Evolutionary conservation across 2,329 filamentous ascomycete species (phyloP).

Genomic region (Ascochyta koolunga): DNA sequence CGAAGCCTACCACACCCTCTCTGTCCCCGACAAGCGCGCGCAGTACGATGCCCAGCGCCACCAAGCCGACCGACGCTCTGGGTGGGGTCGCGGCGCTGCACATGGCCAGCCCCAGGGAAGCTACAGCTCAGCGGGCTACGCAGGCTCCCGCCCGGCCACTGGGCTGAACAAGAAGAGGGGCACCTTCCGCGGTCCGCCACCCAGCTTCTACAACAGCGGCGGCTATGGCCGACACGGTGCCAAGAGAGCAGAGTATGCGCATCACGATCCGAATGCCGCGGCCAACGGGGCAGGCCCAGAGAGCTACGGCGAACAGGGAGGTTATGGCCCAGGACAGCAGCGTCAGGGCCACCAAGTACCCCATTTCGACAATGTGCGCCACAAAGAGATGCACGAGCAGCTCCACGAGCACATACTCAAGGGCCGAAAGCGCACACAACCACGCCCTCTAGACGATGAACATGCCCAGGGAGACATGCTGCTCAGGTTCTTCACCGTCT

Average conservation of each 20-base stretch:
- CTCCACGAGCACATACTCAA: slow-evolving; percentile 62
- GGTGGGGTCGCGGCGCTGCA: slow-evolving; percentile 35
- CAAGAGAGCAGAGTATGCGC: slow-evolving; percentile 60
- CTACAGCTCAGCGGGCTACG: slow-evolving; percentile 61
- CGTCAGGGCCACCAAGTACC: slow-evolving; percentile 60
- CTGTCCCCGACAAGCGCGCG: slow-evolving; percentile 73
- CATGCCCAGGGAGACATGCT: slow-evolving; percentile 34
- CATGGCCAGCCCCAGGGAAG: slow-evolving; percentile 60
- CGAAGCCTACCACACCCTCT: slow-evolving; percentile 81
- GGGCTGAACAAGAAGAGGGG: slow-evolving; percentile 79
- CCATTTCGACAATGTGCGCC: slow-evolving; percentile 78
- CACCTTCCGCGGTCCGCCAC: slow-evolving; percentile 83
- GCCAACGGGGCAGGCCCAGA: slow-evolving; percentile 31
- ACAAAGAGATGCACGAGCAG: slow-evolving; percentile 74
- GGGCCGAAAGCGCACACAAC: slow-evolving; percentile 41
- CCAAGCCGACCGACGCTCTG: slow-evolving; percentile 33
- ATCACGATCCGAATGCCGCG: slow-evolving; percentile 30
- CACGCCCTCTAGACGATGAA: slow-evolving; percentile 25
- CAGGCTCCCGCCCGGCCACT: slow-evolving; percentile 77
- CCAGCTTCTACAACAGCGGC: slow-evolving; percentile 83
- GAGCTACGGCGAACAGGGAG: slow-evolving; percentile 48
- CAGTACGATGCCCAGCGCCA: slow-evolving; percentile 78
- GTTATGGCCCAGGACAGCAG: slow-evolving; percentile 66
- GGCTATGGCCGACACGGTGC: slow-evolving; percentile 73
- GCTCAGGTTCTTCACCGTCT: slow-evolving; percentile 39